These are phyloP conservation scores for Aaosphaeria pasadenensis DNA, from an alignment of 2,329 filamentous ascomycete species.

Conservation along the genomic window DNA sequence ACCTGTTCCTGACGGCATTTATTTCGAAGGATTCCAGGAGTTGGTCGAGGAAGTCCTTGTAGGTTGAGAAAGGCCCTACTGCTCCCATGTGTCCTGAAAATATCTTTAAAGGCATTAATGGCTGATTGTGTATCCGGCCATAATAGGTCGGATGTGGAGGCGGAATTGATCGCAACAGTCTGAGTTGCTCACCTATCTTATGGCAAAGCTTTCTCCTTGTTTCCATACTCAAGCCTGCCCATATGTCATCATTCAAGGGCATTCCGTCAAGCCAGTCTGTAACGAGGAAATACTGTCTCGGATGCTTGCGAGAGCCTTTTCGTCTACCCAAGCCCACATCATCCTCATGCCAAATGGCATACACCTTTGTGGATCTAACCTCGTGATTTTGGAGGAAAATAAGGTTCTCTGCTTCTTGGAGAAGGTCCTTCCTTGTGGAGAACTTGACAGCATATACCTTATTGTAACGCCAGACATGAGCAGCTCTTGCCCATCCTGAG, in stretches of 20 bases:
- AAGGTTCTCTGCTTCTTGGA: slow-evolving; percentile 1
- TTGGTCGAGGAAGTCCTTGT: background rate
- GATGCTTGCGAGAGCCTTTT: background rate
- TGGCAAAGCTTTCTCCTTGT: slow-evolving; percentile 1
- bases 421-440: background rate
- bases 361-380: background rate
- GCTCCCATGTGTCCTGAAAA: too few relatives aligned
- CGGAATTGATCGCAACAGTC: background rate
- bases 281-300: background rate
- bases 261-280: background rate
- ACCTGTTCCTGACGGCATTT: too few relatives aligned
- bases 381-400: background rate
- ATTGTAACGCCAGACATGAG: background rate
- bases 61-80: background rate
- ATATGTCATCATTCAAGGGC: background rate
- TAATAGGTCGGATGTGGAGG: background rate
- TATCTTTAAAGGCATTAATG: background rate
- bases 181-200: background rate
- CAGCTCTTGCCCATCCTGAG: background rate
- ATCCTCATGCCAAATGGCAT: background rate
- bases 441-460: background rate
- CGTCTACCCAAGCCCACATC: too few relatives aligned
- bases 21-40: background rate
- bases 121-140: background rate
- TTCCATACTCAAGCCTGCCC: background rate